A percentile compares a stretch with the other conserved stretches of the same genome.
phyloP scores from a whole-genome alignment of 2,329 filamentous ascomycete genomes.

The Incumbomyces delicatus region DNA sequence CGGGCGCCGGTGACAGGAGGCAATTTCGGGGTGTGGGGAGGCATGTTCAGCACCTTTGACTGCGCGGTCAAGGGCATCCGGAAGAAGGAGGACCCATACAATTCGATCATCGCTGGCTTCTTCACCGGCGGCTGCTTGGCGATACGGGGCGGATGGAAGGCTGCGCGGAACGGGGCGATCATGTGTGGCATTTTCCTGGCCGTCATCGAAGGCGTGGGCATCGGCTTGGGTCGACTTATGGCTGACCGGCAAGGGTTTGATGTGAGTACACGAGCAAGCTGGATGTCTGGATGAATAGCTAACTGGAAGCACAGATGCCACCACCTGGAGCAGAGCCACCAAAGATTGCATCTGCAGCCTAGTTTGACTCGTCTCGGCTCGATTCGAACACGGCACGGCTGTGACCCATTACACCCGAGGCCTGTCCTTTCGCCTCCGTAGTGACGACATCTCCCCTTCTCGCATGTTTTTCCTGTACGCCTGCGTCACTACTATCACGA shows the following conservation, averaged over 20 bases:
- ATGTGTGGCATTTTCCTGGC: conserved; percentile 89
- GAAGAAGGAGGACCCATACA: conserved; percentile 97
- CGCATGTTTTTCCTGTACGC: conserved; percentile 5
- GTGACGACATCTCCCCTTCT: conserved; percentile 15
- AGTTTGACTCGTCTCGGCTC: conserved; percentile 8
- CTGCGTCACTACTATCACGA: conserved; percentile 6
- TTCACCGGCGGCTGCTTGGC: conserved; percentile 90
- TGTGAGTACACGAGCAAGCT: conserved; percentile 35
- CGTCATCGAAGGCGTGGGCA: conserved; percentile 95
- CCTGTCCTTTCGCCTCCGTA: conserved; percentile 11
- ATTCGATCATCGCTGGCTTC: conserved; percentile 95
- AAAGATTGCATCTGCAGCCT: conserved; percentile 6
- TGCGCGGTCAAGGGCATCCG: conserved; percentile 89
- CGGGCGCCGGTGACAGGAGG: conserved; percentile 90
- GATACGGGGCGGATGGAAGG: conserved; percentile 81
- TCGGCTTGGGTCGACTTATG: conserved; percentile 91
- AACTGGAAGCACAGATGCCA: conserved; percentile 17
- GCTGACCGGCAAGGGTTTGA: conserved; percentile 79
- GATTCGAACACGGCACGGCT: too few relatives aligned
- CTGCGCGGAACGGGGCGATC: conserved; percentile 89
- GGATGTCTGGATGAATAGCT: background rate
- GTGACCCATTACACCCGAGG: conserved; percentile 18
- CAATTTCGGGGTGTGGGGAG: conserved; percentile 97
- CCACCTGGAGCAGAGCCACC: conserved; percentile 20
- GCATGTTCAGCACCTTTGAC: conserved; percentile 90